phyloP scores from a whole-genome alignment of 106 monocot species.

The Acanthochlamys bracteata region DNA sequence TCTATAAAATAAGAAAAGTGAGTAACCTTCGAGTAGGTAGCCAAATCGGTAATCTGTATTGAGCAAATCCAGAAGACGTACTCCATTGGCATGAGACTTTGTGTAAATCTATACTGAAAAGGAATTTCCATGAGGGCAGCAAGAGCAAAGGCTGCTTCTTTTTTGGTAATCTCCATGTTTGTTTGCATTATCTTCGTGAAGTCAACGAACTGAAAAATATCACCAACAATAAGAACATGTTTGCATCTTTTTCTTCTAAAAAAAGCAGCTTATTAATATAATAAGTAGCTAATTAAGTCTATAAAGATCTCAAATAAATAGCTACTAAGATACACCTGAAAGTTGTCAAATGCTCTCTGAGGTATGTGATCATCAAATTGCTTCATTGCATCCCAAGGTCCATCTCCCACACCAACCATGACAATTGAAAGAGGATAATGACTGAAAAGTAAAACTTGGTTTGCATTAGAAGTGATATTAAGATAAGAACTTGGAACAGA shows the following conservation, averaged over 20 bases:
- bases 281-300: no score
- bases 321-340: conserved; percentile 51
- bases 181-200: conserved; percentile 86
- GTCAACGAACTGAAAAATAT: conserved; percentile 72
- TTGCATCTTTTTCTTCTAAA: no score
- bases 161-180: conserved; percentile 41
- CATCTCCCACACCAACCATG: conserved; percentile 99
- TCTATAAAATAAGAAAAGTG: conserved; percentile 21
- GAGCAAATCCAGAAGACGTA: conserved; percentile 14
- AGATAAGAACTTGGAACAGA: background rate
- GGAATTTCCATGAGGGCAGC: conserved; percentile 98
- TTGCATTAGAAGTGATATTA: conserved; percentile 10
- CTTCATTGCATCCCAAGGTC: conserved; percentile 96
- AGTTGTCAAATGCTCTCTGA: conserved; percentile 84
- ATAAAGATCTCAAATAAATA: background rate
- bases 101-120: conserved; percentile 72
- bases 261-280: no score
- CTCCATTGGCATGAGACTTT: conserved; percentile 38
- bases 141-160: conserved; percentile 87
- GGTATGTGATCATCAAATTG: conserved; percentile 94
- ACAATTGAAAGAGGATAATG: conserved; percentile 90
- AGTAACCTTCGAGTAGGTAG: background rate
- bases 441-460: conserved; percentile 39
- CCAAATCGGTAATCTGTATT: background rate
- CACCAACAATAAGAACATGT: background rate